Evolutionary conservation across 192 early-diverging fungal species (phyloP).

Genomic region (Coemansia sp.): DNA sequence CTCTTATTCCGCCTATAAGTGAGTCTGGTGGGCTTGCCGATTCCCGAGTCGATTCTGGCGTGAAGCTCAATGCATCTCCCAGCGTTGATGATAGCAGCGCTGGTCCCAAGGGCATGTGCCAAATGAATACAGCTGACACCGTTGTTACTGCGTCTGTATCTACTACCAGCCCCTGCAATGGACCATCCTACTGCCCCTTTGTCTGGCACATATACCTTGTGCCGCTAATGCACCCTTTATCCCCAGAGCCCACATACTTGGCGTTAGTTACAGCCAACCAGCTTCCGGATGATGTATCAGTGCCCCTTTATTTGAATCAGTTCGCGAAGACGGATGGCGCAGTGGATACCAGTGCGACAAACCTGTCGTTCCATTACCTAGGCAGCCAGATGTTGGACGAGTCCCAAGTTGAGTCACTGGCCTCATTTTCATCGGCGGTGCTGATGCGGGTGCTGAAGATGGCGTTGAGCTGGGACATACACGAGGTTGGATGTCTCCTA

Average conservation of each 20-base stretch:
- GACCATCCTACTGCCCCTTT: slow-evolving; percentile 6
- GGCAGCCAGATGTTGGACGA: slow-evolving; percentile 27
- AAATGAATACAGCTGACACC: not conserved
- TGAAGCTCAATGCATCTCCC: not conserved
- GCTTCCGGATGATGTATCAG: slow-evolving; percentile 20
- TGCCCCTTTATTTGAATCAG: slow-evolving; percentile 39
- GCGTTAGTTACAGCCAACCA: slow-evolving; percentile 17
- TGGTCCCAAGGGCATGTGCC: not conserved
- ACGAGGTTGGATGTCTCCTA: slow-evolving; percentile 57
- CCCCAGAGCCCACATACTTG: slow-evolving; percentile 7
- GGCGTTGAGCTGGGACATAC: slow-evolving; percentile 53
- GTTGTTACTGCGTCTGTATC: not conserved
- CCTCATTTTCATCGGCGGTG: slow-evolving; percentile 57
- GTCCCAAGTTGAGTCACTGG: slow-evolving; percentile 47
- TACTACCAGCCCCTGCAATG: not conserved
- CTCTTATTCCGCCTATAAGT: slow-evolving; percentile 11
- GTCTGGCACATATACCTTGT: slow-evolving; percentile 34
- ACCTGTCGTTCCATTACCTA: slow-evolving; percentile 13
- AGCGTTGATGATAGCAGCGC: not conserved
- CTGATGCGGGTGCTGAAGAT: slow-evolving; percentile 52
- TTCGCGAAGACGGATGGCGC: slow-evolving; percentile 8
- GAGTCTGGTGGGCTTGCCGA: not conserved
- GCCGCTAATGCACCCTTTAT: slow-evolving; percentile 21
- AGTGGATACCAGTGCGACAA: slow-evolving; percentile 8
- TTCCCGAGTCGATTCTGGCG: not conserved